Evolutionary conservation across 768 basidiomycete species (phyloP), one percentile per base, ranked within the genome.

Genomic region (Auriscalpium microsporum): DNA sequence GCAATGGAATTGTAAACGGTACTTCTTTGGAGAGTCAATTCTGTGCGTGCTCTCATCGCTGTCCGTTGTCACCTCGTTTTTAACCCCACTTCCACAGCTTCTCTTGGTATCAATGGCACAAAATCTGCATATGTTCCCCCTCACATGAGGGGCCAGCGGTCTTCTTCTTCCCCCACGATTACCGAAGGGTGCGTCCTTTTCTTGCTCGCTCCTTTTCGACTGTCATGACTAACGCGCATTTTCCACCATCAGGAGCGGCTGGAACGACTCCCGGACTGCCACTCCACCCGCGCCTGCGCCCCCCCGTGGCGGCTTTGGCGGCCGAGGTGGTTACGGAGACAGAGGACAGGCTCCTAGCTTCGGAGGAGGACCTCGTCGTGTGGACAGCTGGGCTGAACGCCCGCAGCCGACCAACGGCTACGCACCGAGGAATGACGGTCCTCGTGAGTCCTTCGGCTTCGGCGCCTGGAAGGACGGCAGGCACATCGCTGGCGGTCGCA

Each of bases 391-490:
- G 72, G 60, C 56, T 68, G 62, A 64, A 63, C 59, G 45, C 65
- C 68, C 63, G 68, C 28, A 65, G 64, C 67, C 68, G 38, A 58
- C 63, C 13, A 71, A 73, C 49, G 76, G 79, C 75, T 60, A 62
- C 45, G 59, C 69, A 50, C 64, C 70, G 55, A 71, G 68, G 53
- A 74, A 74, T 19, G 62, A 62, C n/a, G 71, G 74, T 56, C 72
- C 75, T 36, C 80, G 83, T 48, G 82, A 83, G 56, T 57, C 67
- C 46, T 75, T 79, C 50, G 85, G 86, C 50, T 78, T 65, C 63
- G 95, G 96, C 47, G 71, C 70, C 37, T 99, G 96, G 96, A 87
- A 80, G 67, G 91, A 96, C 60, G 94, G 89, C 63, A 78, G 81
- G 63, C 96, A 99, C 68, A 71, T 90, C 56, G 73, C 84, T n/a